Base-by-base conservation (phyloP, 208 protist genomes). In the Trypanosomatidae sp. region DNA sequence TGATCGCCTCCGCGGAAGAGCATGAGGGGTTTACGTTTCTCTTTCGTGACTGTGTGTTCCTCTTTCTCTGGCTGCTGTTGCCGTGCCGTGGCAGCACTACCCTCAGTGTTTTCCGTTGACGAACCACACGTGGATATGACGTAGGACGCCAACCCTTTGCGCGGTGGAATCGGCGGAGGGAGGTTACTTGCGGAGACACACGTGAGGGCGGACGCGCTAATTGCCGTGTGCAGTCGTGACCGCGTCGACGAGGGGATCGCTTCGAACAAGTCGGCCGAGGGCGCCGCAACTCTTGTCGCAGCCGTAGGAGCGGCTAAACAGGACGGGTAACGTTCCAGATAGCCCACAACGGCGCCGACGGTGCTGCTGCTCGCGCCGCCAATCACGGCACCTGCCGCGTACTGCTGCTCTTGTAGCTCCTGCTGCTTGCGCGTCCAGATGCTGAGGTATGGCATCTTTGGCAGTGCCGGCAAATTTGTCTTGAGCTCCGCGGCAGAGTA, bases 111-210 rank as follows among this genome's bases (percentile, higher is more conserved):
- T n/a, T 39, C 62, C 6, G 25, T 0, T 36, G 62, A 1, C 9
- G 62, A 30, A 13, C 43, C 39, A 68, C 70, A 79, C 59, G 60
- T 72, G 66, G 79, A 72, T 8, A 83, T 49, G 0, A 79, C 65
- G 60, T 79, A 74, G 1, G 72, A 74, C 3, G 47, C 49, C 41
- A 83, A 72, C 3, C 67, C 50, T 46, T 74, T 66, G 7, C 79
- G 79, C 47, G 79, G 74, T 7, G 79, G 79, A 28, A 83, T 70
- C 4, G 74, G 74, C 1, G 80, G 80, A 12, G 65, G 55, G 1
- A 69, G 79, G 5, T 55, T 56, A 25, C 58, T 25, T 3, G 9
- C 25, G n/a, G 62, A 39, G 13, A 39, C 58, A 30, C 49, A 46
- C 46, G 67, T 55, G 19, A 59, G 41, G 44, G 70, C 58, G 1